Base-by-base conservation (phyloP, 176 grass and related monocot genomes). In the Poa pratensis region DNA sequence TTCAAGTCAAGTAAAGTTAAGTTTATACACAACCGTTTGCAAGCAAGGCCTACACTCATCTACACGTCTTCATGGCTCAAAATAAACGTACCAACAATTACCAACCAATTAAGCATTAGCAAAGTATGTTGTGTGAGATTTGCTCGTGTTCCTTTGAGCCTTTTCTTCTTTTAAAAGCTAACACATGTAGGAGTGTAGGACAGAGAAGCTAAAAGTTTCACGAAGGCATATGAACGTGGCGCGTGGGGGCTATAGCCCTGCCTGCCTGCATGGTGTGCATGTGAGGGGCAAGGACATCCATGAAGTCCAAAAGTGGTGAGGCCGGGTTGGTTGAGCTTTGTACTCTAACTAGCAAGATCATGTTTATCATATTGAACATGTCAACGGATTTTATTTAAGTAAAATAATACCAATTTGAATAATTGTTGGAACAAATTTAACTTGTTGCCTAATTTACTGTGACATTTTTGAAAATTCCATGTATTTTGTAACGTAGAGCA, bases 291-390 rank as follows among this genome's bases (percentile, higher is more conserved):
- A 86, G 54, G 72, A 86, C 53, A 24, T 22, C 83, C 78, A 86
- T 89, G n/a, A 82, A 78, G 88, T 83, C 84, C 74, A 83, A 86
- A 86, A 90, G 74, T 74, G 34, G 55, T 2, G 64, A 42, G 48
- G 72, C 28, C 28, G 63, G 78, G 37, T 63, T 83, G 66, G 73
- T 81, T 35, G 42, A 10, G 71, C 69, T 59, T 82, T 86, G 73
- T 55, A 26, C 28, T 49, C 42, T 46, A 49, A 30, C 28, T 30
- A 30, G 28, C 28, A 30, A 30, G 2, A 73, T 73, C 39, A 40
- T 40, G 3, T 40, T 40, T 40, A 40, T 0, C 39, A 40, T 7
- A 40, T 40, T 40, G 5, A 40, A 40, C 5, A 7, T 40, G 39
- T 40, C 39, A 2, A 40, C 6, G 5, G 6, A 40, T 40, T 40